Conservation (phyloP, 768 basidiomycete species). For the Collybia nuda region DNA sequence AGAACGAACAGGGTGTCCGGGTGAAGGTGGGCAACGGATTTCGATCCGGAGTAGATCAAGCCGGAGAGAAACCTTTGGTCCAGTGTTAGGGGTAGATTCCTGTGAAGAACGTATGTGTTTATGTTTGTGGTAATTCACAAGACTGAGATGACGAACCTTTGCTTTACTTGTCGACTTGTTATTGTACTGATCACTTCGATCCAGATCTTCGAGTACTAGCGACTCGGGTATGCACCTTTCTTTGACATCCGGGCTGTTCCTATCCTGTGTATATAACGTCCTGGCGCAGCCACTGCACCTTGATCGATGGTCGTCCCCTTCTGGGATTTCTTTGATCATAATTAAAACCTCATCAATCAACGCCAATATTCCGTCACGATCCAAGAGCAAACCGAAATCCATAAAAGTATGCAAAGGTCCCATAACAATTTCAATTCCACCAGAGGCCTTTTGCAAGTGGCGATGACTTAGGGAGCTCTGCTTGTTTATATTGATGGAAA, state of each 20-base stretch:
- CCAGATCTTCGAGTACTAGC: conserved; percentile 58
- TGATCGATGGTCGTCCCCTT: neutral
- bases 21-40: conserved; percentile 64
- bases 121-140: neutral
- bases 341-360: conserved; percentile 47
- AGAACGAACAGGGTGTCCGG: conserved; percentile 48
- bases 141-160: no score
- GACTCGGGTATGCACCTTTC: conserved; percentile 25
- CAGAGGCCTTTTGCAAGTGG: neutral
- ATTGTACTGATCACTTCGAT: conserved; percentile 50
- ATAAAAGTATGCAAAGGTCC: conserved; percentile 76
- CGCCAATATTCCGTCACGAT: conserved; percentile 34
- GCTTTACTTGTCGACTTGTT: neutral
- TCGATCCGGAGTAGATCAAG: conserved; percentile 66
- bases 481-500: conserved; percentile 4
- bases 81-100: neutral
- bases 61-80: conserved; percentile 30
- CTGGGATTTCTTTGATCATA: neutral
- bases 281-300: no score
- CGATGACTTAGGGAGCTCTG: neutral
- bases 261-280: no score
- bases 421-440: conserved; percentile 39
- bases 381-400: conserved; percentile 53
- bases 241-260: no score
- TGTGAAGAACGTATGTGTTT: neutral